A percentile compares a stretch with the other conserved stretches of the same genome.
Conservation (phyloP, 169 alveolate species). For the Eimeria mitis region DNA sequence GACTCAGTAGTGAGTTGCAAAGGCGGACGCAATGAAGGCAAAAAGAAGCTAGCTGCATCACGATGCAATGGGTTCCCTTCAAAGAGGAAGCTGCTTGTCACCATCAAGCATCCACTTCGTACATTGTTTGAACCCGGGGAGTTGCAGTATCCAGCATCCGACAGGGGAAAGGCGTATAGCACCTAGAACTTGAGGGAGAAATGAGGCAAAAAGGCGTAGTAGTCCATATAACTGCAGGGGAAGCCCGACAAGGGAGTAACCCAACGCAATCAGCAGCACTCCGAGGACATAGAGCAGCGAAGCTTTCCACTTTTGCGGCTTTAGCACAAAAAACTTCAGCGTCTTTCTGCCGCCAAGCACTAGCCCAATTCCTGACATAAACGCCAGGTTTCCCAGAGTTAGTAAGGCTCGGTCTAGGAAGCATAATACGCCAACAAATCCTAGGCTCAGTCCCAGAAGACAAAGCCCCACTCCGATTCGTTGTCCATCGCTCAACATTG, state of each 20-base stretch:
- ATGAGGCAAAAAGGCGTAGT: slow-evolving; percentile 80
- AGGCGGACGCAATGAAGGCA: neutral
- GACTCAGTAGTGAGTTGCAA: neutral
- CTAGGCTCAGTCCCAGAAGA: slow-evolving; percentile 82
- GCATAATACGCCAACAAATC: slow-evolving; percentile 77
- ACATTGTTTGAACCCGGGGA: slow-evolving; percentile 80
- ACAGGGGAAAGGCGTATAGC: slow-evolving; percentile 78
- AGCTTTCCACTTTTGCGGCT: slow-evolving; percentile 81
- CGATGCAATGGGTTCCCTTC: neutral
- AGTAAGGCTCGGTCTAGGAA: slow-evolving; percentile 83
- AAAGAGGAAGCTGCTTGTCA: slow-evolving; percentile 66
- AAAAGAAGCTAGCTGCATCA: neutral
- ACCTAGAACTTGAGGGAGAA: slow-evolving; percentile 82
- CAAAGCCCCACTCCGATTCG: slow-evolving; percentile 85
- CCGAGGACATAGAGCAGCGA: slow-evolving; percentile 80
- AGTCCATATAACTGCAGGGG: slow-evolving; percentile 83
- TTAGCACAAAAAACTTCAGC: slow-evolving; percentile 76
- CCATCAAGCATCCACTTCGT: slow-evolving; percentile 79
- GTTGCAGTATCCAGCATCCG: slow-evolving; percentile 81
- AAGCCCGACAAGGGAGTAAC: slow-evolving; percentile 82
- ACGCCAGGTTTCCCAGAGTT: slow-evolving; percentile 82
- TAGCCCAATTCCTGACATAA: slow-evolving; percentile 81
- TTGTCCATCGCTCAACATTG: slow-evolving; percentile 80
- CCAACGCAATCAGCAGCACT: slow-evolving; percentile 75
- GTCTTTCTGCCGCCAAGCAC: slow-evolving; percentile 82